Evolutionary conservation across 495 filamentous ascomycete genomes (phyloP), one percentile per base, ranked within the genome.

Genomic region (Evansstolkia leycettana): DNA sequence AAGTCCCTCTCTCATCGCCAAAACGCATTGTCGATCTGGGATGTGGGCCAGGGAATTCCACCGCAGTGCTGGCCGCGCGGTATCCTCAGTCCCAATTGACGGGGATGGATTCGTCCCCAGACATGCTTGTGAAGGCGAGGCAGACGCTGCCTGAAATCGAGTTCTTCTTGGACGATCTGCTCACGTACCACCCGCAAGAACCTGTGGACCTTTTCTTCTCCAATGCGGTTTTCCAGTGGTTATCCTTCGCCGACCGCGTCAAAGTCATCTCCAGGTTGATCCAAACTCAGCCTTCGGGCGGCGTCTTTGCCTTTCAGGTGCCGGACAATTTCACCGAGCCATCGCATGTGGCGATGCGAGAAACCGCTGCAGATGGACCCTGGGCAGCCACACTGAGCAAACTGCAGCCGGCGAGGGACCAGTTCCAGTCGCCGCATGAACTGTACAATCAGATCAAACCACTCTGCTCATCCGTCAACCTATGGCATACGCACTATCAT

Each of bases 161-260:
- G 0, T 72, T 70, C 34, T 19, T 39, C 5, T 46, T 60, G 1
- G 61, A 43, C 11, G 60, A 69, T 33, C 26, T 76, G 11, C 33
- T 17, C 1, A 50, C 54, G 0, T 73, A 65, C 39, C 14, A 32
- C 4, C 7, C 20, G 1, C 35, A 24, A 0, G 30, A 33, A 5
- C 24, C 44, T 0, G 55, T 61, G 0, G 64, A 68, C 28, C 50
- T 76, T 1, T 62, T 70, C 42, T 73, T 69, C 45, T 60, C 61
- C 25, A 76, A 73, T 45, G 69, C 70, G 7, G 67, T 69, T 2
- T 62, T 73, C 36, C 72, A 76, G 23, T 76, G 70, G 70, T 48
- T 76, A 3, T 48, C 51, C 1, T 34, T 33, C n/a, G 40, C 45
- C 5, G 45, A 57, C 6, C 67, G 69, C 2, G 50, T 76, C 8